Evolutionary conservation across 2,329 filamentous ascomycete species (phyloP).

Genomic region (Lasiodiplodia hormozganensis): DNA sequence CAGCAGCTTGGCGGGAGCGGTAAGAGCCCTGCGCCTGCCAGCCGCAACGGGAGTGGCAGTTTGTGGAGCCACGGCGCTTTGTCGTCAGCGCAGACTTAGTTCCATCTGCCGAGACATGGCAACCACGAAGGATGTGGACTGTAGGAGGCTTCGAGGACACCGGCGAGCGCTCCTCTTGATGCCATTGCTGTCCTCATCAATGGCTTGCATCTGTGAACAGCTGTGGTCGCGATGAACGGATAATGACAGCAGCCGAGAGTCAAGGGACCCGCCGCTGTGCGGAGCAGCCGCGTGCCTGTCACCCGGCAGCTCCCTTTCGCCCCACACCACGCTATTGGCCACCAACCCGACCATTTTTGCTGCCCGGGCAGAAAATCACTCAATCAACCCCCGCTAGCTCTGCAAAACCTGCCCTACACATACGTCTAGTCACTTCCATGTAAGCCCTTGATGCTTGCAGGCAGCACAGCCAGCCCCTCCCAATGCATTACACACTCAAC

Average conservation of each 20-base stretch:
- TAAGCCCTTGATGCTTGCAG: background rate
- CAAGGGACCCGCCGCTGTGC: background rate
- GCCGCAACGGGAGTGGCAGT: background rate
- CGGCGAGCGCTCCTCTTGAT: background rate
- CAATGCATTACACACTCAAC: no score
- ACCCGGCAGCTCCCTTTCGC: background rate
- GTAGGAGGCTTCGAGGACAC: background rate
- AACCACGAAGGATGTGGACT: background rate
- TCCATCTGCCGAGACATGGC: background rate
- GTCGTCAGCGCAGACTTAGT: slow-evolving; percentile 3
- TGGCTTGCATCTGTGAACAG: background rate
- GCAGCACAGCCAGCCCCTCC: background rate
- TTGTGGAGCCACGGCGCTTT: slow-evolving; percentile 14
- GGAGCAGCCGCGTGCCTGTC: background rate
- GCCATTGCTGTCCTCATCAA: background rate
- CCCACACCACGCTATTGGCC: background rate
- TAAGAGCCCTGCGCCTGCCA: background rate
- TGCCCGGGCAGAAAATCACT: slow-evolving; percentile 24
- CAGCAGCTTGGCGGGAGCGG: slow-evolving; percentile 1
- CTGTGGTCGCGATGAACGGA: background rate
- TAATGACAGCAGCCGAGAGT: background rate
- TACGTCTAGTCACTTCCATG: background rate
- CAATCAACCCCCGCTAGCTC: background rate
- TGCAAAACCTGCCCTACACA: background rate
- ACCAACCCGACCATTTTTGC: slow-evolving; percentile 18